phyloP scores from a whole-genome alignment of 2,329 filamentous ascomycete species.

The Sordariomycetes sp. region DNA sequence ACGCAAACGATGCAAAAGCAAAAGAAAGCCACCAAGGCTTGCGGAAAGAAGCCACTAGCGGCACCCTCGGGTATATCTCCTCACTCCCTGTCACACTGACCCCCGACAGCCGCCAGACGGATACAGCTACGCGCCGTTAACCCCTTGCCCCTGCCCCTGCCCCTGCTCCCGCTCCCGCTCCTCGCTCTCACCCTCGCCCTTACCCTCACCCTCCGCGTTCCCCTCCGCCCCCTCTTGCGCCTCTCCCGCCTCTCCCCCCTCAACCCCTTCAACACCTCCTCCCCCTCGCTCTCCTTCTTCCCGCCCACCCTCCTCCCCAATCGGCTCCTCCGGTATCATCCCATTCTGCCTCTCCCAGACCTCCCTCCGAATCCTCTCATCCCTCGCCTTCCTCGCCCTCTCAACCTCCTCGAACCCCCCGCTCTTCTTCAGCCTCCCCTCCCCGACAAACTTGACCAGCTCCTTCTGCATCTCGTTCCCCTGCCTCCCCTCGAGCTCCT shows the following conservation, averaged over 20 bases:
- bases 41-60: neutral
- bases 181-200: neutral
- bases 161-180: neutral
- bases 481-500: conserved; percentile 67
- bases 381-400: conserved; percentile 67
- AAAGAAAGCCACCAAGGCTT: neutral
- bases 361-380: conserved; percentile 74
- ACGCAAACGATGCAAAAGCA: neutral
- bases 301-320: conserved; percentile 1
- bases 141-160: neutral
- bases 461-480: conserved; percentile 75
- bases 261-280: neutral
- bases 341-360: conserved; percentile 58
- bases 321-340: conserved; percentile 12
- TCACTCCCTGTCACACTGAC: neutral
- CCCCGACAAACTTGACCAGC: conserved; percentile 70
- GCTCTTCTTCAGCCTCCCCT: conserved; percentile 89
- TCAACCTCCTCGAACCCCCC: conserved; percentile 93
- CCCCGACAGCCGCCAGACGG: neutral
- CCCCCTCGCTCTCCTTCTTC: neutral
- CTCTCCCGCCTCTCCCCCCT: neutral
- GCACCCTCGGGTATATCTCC: neutral
- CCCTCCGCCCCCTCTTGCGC: neutral
- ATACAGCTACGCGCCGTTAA: neutral
- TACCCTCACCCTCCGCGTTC: neutral